Evolutionary conservation across 805 yeast species (phyloP), one percentile per base, ranked within the genome.

Genomic region (Ogataea methanolica): DNA sequence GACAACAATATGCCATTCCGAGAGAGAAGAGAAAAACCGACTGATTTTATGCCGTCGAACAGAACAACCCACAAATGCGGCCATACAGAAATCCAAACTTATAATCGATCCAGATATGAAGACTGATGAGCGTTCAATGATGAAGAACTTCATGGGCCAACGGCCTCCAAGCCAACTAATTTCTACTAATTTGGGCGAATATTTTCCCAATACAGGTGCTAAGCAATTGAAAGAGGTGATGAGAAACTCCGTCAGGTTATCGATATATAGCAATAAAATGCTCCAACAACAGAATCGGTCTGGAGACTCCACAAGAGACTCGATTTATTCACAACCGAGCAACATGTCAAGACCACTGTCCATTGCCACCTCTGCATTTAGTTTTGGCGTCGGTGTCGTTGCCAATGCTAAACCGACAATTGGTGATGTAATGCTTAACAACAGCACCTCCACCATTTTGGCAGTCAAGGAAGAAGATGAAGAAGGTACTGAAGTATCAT

Each of bases 81-180:
- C 55, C 12, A 33, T 48, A n/a, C 43, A 51, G 11, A 48, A 33
- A 9, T 48, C 53, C 35, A 43, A 33, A 42, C 49, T 22, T 17
- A 49, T 36, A 17, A 36, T 47, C 14, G 49, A 50, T n/a, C 39
- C 44, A 5, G 36, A 43, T 2, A 37, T 44, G 4, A 26, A 16
- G 5, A 22, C 39, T 9, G 45, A 43, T 2, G 44, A 42, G 6
- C 37, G 41, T 55, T 38, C 51, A 2, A 51, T 47, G 4, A 36
- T 76, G 56, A 71, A 79, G 47, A 73, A 70, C 46, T 76, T 87
- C 49, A 83, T 84, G 65, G 95, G 95, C 22, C 96, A 88, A 64
- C 75, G 99, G 59, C 99, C 99, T 6, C 91, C 98, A 1, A 83
- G 94, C 50, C 96, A 89, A 61, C 76, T 91, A 56, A 94, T 92